These are phyloP conservation scores for Cyberlindnera mississippiensis DNA, from an alignment of 805 yeast species.

Conservation along the genomic window DNA sequence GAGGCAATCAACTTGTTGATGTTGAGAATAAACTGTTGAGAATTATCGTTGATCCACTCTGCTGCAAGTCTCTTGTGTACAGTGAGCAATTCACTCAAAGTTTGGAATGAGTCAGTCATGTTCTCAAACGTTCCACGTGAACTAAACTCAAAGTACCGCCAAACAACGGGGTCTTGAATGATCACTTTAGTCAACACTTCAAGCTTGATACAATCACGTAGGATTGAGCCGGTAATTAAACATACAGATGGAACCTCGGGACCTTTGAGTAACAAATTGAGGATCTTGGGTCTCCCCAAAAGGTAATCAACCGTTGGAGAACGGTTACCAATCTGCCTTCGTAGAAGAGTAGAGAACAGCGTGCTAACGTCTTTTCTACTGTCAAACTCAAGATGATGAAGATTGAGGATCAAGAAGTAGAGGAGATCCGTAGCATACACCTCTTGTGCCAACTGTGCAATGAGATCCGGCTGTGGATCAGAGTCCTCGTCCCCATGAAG, in stretches of 20 bases:
- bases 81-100: slow-evolving; percentile 66
- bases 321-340: slow-evolving; percentile 71
- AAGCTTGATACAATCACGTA: slow-evolving; percentile 80
- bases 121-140: slow-evolving; percentile 78
- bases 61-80: slow-evolving; percentile 64
- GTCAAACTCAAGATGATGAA: slow-evolving; percentile 79
- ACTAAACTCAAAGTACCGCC: slow-evolving; percentile 82
- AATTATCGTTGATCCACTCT: slow-evolving; percentile 59
- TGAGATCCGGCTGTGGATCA: slow-evolving; percentile 46
- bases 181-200: slow-evolving; percentile 64
- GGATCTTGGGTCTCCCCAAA: slow-evolving; percentile 58
- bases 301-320: slow-evolving; percentile 88
- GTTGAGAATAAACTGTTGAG: slow-evolving; percentile 51
- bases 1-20: slow-evolving; percentile 72
- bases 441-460: slow-evolving; percentile 74
- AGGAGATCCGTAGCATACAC: slow-evolving; percentile 70
- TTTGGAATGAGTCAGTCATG: slow-evolving; percentile 84
- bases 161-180: slow-evolving; percentile 56
- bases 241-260: slow-evolving; percentile 75
- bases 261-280: slow-evolving; percentile 59
- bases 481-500: slow-evolving; percentile 67
- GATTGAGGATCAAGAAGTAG: slow-evolving; percentile 51
- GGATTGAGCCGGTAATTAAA: slow-evolving; percentile 67
- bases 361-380: slow-evolving; percentile 78
- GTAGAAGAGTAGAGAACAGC: slow-evolving; percentile 69